Percentiles rank a stretch among this genome's conserved stretches.
Evolutionary conservation across 495 filamentous ascomycete species (phyloP).

Genomic region (Margaritispora aquatica): DNA sequence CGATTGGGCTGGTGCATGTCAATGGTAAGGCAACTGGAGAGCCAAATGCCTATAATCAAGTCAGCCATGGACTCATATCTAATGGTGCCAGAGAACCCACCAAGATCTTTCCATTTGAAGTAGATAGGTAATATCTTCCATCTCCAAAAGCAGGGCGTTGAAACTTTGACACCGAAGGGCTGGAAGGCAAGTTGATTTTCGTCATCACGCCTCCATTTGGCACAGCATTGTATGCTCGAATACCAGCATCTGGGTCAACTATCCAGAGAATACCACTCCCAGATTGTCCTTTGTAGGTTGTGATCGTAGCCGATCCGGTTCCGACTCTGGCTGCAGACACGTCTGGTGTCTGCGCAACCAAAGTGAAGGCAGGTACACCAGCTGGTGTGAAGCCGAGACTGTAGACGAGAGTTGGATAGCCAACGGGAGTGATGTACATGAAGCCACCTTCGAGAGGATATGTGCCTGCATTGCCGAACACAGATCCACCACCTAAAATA

Average conservation of each 20-base stretch:
- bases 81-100: slow-evolving; percentile 1
- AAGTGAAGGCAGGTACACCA: slow-evolving; percentile 32
- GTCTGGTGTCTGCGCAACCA: slow-evolving; percentile 28
- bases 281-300: slow-evolving; percentile 31
- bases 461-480: slow-evolving; percentile 22
- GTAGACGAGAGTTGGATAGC: slow-evolving; percentile 28
- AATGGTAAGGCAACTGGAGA: slow-evolving; percentile 31
- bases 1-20: slow-evolving; percentile 29
- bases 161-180: slow-evolving; percentile 27
- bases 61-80: background rate
- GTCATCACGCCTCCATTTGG: slow-evolving; percentile 31
- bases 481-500: background rate
- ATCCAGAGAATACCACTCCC: slow-evolving; percentile 32
- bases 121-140: slow-evolving; percentile 30
- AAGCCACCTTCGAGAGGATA: slow-evolving; percentile 42
- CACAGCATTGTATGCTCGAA: slow-evolving; percentile 32
- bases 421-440: slow-evolving; percentile 35
- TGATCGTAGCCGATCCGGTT: slow-evolving; percentile 32
- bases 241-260: slow-evolving; percentile 30
- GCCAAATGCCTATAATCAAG: slow-evolving; percentile 25
- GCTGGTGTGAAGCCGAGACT: slow-evolving; percentile 29
- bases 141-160: slow-evolving; percentile 36
- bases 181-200: slow-evolving; percentile 28
- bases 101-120: slow-evolving; percentile 32
- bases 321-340: slow-evolving; percentile 32